Percentiles rank a stretch among this genome's conserved stretches.
Conservation (phyloP, 1,284 basidiomycete genomes). For the Lentinula novae-zelandiae region DNA sequence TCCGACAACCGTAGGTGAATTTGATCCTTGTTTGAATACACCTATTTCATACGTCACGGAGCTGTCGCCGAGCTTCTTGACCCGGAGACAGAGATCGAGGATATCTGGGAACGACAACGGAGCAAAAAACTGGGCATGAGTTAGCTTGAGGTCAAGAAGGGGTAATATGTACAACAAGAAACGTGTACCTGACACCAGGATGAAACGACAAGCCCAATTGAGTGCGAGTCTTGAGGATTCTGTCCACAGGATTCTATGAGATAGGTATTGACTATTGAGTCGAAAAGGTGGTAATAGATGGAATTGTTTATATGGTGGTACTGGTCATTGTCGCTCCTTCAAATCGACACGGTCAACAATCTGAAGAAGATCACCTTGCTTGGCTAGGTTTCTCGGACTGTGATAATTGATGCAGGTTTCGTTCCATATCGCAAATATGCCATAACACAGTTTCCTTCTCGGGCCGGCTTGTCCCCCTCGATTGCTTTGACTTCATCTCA, state of each 20-base stretch:
- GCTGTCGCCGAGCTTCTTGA: slow-evolving; percentile 60
- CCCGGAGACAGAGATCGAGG: slow-evolving; percentile 63
- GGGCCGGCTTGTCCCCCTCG: no score
- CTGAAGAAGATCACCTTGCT: no score
- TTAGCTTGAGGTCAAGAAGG: neutral
- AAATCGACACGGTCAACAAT: neutral
- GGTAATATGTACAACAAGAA: neutral
- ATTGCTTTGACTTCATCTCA: no score
- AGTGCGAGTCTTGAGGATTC: slow-evolving; percentile 42
- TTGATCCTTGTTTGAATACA: slow-evolving; percentile 52
- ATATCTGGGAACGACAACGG: slow-evolving; percentile 68
- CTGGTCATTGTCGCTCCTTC: slow-evolving; percentile 79
- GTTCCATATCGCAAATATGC: no score
- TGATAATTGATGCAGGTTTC: no score
- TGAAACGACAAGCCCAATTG: slow-evolving; percentile 70
- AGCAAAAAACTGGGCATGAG: slow-evolving; percentile 48
- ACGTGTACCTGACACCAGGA: slow-evolving; percentile 56
- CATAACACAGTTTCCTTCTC: no score
- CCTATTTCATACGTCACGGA: slow-evolving; percentile 76
- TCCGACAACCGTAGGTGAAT: slow-evolving; percentile 58
- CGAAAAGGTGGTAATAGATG: slow-evolving; percentile 76
- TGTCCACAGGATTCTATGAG: slow-evolving; percentile 57
- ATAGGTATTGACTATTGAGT: slow-evolving; percentile 73
- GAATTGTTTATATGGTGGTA: slow-evolving; percentile 77
- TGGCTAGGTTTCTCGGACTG: no score